phyloP scores from a whole-genome alignment of 2,329 filamentous ascomycete species.

The Penicillium decumbens region DNA sequence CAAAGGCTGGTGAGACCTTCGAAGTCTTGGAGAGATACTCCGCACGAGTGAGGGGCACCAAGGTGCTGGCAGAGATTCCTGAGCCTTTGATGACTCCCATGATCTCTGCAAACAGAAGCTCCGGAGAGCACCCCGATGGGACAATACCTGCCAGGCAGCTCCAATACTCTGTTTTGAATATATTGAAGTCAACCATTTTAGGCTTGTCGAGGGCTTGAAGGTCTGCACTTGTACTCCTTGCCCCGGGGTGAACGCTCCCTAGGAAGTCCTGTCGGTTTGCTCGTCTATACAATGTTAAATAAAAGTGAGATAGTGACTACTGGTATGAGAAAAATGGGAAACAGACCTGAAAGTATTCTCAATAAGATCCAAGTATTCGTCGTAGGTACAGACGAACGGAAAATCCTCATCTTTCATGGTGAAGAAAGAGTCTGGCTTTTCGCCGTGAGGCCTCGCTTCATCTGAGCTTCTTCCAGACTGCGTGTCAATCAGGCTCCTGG shows the following conservation, averaged over 20 bases:
- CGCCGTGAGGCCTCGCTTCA: background rate
- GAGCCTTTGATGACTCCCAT: constrained; percentile 32
- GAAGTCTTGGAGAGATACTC: constrained; percentile 22
- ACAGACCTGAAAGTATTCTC: constrained; percentile 17
- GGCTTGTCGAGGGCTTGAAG: background rate
- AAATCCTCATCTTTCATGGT: constrained; percentile 22
- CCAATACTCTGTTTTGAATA: constrained; percentile 31
- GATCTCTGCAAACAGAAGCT: constrained; percentile 29
- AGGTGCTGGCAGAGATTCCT: constrained; percentile 7
- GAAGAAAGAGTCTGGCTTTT: constrained; percentile 14
- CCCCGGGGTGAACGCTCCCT: background rate
- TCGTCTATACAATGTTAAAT: constrained; percentile 6
- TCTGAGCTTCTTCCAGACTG: constrained; percentile 1
- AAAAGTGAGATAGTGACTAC: background rate
- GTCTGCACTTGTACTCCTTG: background rate
- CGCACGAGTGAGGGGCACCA: constrained; percentile 16
- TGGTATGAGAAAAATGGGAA: no score
- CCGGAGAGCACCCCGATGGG: constrained; percentile 15
- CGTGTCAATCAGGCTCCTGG: constrained; percentile 23
- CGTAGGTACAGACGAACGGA: constrained; percentile 31
- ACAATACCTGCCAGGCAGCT: constrained; percentile 10
- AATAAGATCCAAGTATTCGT: constrained; percentile 23
- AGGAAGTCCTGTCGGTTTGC: constrained; percentile 14
- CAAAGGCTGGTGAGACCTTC: constrained; percentile 24
- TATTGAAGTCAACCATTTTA: constrained; percentile 22